phyloP scores from a whole-genome alignment of 2,329 filamentous ascomycete genomes.

The Arthrocladium fulminans region DNA sequence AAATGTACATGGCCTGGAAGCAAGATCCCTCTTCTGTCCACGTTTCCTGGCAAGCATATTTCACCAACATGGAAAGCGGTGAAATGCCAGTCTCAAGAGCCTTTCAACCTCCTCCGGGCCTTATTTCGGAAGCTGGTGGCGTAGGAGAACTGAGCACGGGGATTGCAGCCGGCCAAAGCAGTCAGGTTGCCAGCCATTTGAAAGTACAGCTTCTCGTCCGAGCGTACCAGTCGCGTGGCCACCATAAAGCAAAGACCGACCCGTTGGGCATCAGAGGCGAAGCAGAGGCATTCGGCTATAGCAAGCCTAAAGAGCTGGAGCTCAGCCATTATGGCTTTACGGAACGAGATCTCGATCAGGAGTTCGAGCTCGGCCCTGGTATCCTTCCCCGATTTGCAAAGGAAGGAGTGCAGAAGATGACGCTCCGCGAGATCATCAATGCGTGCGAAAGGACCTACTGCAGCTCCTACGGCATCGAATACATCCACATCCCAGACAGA shows the following conservation, averaged over 20 bases:
- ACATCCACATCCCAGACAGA: constrained; percentile 96
- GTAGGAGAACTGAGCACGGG: constrained; percentile 56
- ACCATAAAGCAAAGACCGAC: constrained; percentile 97
- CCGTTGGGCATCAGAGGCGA: constrained; percentile 88
- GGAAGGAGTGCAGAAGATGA: constrained; percentile 89
- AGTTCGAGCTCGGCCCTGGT: constrained; percentile 86
- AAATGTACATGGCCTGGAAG: constrained; percentile 99
- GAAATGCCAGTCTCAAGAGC: constrained; percentile 97
- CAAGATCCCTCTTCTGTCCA: constrained; percentile 87
- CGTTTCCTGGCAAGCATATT: constrained; percentile 98
- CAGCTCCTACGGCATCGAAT: constrained; percentile 94
- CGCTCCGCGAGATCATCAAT: constrained; percentile 82
- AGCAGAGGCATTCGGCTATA: constrained; percentile 72
- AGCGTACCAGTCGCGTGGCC: constrained; percentile 93
- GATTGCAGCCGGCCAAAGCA: constrained; percentile 43
- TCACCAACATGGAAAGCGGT: constrained; percentile 97
- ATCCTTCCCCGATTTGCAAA: constrained; percentile 91
- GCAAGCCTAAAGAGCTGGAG: constrained; percentile 83
- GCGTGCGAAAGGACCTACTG: constrained; percentile 95
- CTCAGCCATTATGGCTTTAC: constrained; percentile 92
- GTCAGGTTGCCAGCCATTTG: constrained; percentile 87
- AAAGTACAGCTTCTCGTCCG: constrained; percentile 96
- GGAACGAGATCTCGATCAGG: constrained; percentile 84
- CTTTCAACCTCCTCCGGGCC: constrained; percentile 88
- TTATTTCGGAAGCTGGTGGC: constrained; percentile 73